These are phyloP conservation scores for Turnera subulata DNA, from an alignment of 345 rosid species.

Conservation along the genomic window DNA sequence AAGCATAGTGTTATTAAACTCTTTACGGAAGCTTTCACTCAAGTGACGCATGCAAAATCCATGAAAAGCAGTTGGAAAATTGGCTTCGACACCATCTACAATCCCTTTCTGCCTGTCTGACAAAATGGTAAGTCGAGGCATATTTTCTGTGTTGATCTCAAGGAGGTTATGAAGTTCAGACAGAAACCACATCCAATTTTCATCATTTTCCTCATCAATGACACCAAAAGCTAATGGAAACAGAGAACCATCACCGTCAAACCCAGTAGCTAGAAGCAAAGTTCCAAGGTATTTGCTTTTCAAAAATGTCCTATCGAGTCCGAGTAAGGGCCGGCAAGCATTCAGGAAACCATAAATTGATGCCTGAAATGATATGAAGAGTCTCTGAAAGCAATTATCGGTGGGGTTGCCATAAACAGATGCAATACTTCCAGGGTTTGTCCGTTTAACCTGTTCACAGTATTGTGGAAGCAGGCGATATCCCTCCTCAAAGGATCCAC, in stretches of 20 bases:
- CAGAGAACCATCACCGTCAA: slow-evolving; percentile 92
- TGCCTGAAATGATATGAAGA: slow-evolving; percentile 95
- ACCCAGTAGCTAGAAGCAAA: slow-evolving; percentile 88
- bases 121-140: slow-evolving; percentile 93
- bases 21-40: slow-evolving; percentile 89
- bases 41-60: slow-evolving; percentile 97
- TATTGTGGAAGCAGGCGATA: slow-evolving; percentile 91
- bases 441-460: slow-evolving; percentile 84
- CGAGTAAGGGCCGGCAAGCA: slow-evolving; percentile 94
- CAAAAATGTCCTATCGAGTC: slow-evolving; percentile 76
- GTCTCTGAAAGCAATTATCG: slow-evolving; percentile 88
- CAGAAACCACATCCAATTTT: slow-evolving; percentile 99
- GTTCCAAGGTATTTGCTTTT: slow-evolving; percentile 96
- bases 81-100: slow-evolving; percentile 86
- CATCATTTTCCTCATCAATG: slow-evolving; percentile 92
- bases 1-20: slow-evolving; percentile 86
- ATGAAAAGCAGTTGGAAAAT: slow-evolving; percentile 94
- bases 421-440: slow-evolving; percentile 90
- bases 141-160: slow-evolving; percentile 89
- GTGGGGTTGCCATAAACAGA: slow-evolving; percentile 71
- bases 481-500: slow-evolving; percentile 98
- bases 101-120: slow-evolving; percentile 89
- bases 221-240: slow-evolving; percentile 96
- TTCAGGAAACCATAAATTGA: slow-evolving; percentile 92
- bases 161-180: slow-evolving; percentile 91